These are phyloP conservation scores for Nemania sp. DNA, from an alignment of 2,329 filamentous ascomycete species.

Conservation along the genomic window DNA sequence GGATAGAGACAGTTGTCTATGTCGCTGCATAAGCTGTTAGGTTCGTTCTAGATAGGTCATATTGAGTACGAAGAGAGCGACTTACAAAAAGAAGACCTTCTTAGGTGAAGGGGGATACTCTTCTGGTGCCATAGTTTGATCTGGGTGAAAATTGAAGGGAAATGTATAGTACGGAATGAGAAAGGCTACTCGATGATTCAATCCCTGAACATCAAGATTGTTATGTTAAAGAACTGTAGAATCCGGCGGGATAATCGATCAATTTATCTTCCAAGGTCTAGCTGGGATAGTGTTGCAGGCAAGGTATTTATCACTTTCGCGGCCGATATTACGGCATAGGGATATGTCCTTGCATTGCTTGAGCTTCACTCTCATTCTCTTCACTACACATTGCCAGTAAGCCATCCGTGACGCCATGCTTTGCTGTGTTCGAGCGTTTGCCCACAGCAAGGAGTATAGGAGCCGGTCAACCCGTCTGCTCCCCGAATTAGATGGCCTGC, in stretches of 20 bases:
- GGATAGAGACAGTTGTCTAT: slow-evolving; percentile 24
- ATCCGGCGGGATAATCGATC: neutral
- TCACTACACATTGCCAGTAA: neutral
- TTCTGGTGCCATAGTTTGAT: slow-evolving; percentile 11
- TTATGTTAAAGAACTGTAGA: neutral
- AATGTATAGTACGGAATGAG: neutral
- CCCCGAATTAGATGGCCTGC: neutral
- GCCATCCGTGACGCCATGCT: slow-evolving; percentile 2
- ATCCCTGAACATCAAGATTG: no score
- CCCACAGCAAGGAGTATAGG: neutral
- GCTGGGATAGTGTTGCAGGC: neutral
- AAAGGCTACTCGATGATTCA: no score
- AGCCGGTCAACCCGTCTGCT: neutral
- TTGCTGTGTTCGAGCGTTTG: neutral
- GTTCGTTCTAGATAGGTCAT: no score
- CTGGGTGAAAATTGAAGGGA: neutral
- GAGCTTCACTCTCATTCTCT: slow-evolving; percentile 1
- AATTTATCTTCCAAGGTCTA: neutral
- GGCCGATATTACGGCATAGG: neutral
- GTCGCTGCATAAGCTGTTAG: slow-evolving; percentile 12
- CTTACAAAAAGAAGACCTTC: slow-evolving; percentile 26
- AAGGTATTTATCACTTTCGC: slow-evolving; percentile 16
- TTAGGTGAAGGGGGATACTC: slow-evolving; percentile 11
- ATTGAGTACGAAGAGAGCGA: neutral
- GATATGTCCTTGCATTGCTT: neutral